Evolutionary conservation across 208 protist genomes (phyloP).

Genomic region (Acanthamoeba royreba): DNA sequence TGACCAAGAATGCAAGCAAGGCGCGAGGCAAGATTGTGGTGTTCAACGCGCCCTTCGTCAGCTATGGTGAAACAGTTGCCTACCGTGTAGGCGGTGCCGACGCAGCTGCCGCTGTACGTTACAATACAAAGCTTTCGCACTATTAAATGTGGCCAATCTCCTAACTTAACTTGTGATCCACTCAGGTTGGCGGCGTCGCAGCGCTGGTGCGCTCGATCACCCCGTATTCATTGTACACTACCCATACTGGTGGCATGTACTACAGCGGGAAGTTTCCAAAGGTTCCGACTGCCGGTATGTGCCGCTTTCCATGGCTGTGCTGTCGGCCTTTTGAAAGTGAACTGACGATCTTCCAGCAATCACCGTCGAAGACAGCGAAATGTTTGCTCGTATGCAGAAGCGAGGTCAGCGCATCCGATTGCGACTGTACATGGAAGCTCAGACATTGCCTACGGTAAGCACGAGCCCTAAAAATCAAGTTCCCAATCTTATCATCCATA

Average conservation of each 20-base stretch:
- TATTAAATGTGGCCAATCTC: background rate
- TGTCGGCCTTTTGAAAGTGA: background rate
- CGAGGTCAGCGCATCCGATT: background rate
- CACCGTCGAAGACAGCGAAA: background rate
- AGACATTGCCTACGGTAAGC: background rate
- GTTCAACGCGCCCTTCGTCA: constrained; percentile 5
- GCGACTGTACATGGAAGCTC: background rate
- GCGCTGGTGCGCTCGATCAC: background rate
- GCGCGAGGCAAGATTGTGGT: constrained; percentile 4
- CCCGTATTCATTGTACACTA: constrained; percentile 1
- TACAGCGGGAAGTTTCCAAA: background rate
- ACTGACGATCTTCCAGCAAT: background rate
- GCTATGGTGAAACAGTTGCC: background rate
- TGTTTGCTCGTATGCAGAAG: background rate
- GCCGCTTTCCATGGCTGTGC: background rate
- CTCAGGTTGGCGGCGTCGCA: background rate
- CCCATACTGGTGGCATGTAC: background rate
- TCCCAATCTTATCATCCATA: background rate
- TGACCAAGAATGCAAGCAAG: background rate
- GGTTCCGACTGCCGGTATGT: background rate
- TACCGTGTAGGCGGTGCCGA: background rate
- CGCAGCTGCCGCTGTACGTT: background rate
- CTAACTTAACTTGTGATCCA: background rate
- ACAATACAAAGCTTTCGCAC: background rate
- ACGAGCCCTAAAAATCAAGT: too few species aligned